Percentiles rank a stretch among this genome's conserved stretches.
These are phyloP conservation scores for Starmerella potacharoeniae DNA, from an alignment of 805 yeast genomes.

Conservation along the genomic window DNA sequence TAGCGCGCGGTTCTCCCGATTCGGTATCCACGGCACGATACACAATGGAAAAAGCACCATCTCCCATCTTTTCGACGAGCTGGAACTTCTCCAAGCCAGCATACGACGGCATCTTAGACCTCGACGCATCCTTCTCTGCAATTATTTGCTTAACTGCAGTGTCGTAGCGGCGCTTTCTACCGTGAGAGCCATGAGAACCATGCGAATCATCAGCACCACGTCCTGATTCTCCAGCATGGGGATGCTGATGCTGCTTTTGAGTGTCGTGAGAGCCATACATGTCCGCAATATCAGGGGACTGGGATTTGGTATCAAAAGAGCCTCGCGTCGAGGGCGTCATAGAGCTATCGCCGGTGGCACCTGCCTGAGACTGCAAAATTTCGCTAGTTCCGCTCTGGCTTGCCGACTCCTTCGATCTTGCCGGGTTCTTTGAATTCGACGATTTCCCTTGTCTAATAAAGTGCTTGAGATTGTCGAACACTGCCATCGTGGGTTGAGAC, in stretches of 20 bases:
- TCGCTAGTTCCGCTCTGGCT: not conserved
- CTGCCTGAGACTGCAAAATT: not conserved
- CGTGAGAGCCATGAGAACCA: not conserved
- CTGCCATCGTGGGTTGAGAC: constrained; percentile 19
- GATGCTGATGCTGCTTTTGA: not conserved
- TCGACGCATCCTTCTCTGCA: constrained; percentile 31
- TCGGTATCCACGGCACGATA: constrained; percentile 51
- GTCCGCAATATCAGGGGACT: not conserved
- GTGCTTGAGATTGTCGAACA: constrained; percentile 41
- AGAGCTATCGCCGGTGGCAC: not conserved
- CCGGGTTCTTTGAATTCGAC: constrained; percentile 32
- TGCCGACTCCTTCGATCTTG: not conserved
- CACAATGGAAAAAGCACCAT: constrained; percentile 84
- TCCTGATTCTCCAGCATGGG: not conserved
- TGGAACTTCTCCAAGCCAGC: constrained; percentile 32
- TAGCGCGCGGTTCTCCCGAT: constrained; percentile 46
- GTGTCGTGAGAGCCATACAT: not conserved
- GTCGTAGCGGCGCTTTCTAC: constrained; percentile 26
- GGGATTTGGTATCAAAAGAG: not conserved
- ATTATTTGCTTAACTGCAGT: constrained; percentile 32
- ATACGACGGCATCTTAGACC: constrained; percentile 28
- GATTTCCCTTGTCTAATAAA: constrained; percentile 55
- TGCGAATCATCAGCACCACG: not conserved
- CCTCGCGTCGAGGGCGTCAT: not conserved
- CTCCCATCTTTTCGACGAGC: constrained; percentile 36